Base-by-base conservation (phyloP, 257 asterid genomes). In the Solanum megistacrolobum region DNA sequence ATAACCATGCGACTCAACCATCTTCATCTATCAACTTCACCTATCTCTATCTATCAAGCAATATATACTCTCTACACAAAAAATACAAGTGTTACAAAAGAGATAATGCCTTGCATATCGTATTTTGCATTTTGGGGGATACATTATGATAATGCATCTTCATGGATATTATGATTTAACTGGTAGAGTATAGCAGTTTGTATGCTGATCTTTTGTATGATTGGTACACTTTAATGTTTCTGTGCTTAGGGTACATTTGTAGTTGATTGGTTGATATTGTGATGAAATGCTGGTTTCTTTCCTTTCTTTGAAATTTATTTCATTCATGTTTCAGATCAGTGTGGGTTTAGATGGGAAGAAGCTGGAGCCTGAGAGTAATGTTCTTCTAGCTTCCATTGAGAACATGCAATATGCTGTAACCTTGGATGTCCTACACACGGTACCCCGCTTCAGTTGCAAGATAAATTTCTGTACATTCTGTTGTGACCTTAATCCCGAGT, bases 371-470 rank as follows among this genome's bases (percentile, higher is more conserved):
- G 99, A 96, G 91, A 97, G 99, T 91, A 97, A 97, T 91, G 99
- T 97, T 86, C 95, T 97, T 84, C 99, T 97, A 87, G 99, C 99
- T 84, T 95, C 99, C 14, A 95, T 97, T 21, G 99, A 97, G 90
- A 97, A 97, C 93, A 97, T 97, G 99, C 99, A 97, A 88, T 97
- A 97, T 92, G 93, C 96, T 32, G 98, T 97, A 73, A 97, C 99
- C 87, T 91, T 97, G 94, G 99, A 97, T 87, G 96, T 96, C 68
- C 83, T 97, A 66, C 96, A 96, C 87, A 93, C 91, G 96, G 99
- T 97, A 92, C 87, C 87, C 46, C 81, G 87, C 84, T 88, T 89
- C 62, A 65, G 82, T 76, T 71, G n/a, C 83, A 86, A 83, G 88
- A 69, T 84, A 14, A 52, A 65, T 88, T 87, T 89, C 73, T 89